phyloP scores from a whole-genome alignment of 139 green algal genomes.

The Astrephomene gubernaculifera region DNA sequence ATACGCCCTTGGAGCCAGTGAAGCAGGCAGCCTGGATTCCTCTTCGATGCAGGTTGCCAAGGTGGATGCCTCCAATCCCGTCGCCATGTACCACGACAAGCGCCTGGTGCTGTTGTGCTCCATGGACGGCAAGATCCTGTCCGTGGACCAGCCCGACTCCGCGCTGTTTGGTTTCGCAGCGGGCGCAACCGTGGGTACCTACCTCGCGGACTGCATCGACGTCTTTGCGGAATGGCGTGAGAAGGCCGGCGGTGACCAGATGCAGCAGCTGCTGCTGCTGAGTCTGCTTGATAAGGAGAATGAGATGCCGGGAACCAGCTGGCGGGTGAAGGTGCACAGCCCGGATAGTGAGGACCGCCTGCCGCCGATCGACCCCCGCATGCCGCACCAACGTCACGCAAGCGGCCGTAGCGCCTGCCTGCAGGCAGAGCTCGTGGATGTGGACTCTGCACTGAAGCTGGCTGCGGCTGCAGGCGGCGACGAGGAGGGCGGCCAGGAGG shows the following conservation, averaged over 20 bases:
- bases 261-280: constrained; percentile 52
- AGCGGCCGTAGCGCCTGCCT: background rate
- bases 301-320: constrained; percentile 41
- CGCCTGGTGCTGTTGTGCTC: background rate
- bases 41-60: background rate
- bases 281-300: constrained; percentile 47
- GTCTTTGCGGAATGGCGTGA: constrained; percentile 46
- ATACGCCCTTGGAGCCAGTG: too few relatives aligned
- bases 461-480: too few relatives aligned
- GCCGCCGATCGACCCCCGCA: constrained; percentile 22
- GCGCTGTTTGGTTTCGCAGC: constrained; percentile 3
- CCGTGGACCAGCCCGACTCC: constrained; percentile 13
- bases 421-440: constrained; percentile 35
- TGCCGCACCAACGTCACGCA: background rate
- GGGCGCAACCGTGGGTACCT: background rate
- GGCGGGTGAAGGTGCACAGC: constrained; percentile 20
- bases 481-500: too few relatives aligned
- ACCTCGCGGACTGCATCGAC: constrained; percentile 46
- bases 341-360: background rate
- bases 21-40: too few relatives aligned
- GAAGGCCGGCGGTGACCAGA: constrained; percentile 7
- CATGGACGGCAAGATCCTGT: background rate
- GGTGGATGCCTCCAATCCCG: constrained; percentile 9
- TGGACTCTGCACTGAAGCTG: too few relatives aligned
- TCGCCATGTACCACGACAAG: background rate